Evolutionary conservation across 805 yeast genomes (phyloP).

Genomic region (Monosporozyma siamensis): DNA sequence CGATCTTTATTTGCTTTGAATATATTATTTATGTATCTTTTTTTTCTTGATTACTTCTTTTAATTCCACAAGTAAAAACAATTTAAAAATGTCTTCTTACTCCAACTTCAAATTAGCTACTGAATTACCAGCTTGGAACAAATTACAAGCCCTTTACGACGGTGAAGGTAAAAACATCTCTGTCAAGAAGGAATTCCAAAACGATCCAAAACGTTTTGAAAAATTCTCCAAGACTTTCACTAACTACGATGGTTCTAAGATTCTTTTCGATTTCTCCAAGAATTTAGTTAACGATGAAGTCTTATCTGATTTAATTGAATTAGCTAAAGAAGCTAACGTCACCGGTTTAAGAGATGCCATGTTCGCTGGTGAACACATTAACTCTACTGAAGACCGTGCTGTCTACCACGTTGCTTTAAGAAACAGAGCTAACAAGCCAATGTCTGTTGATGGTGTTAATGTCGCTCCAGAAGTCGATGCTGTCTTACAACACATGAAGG

Average conservation of each 20-base stretch:
- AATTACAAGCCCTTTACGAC: conserved; percentile 63
- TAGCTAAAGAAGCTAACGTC: conserved; percentile 87
- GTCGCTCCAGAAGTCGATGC: conserved; percentile 87
- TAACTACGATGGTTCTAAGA: conserved; percentile 81
- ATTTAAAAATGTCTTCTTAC: conserved; percentile 15
- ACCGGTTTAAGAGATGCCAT: conserved; percentile 80
- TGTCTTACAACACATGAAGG: conserved; percentile 93
- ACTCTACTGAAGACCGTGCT: conserved; percentile 93
- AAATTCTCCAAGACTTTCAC: conserved; percentile 69
- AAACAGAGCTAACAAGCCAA: conserved; percentile 75
- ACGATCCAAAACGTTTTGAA: conserved; percentile 65
- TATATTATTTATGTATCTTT: too few relatives aligned
- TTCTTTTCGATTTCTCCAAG: conserved; percentile 91
- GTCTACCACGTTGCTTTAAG: conserved; percentile 95
- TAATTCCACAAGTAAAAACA: too few relatives aligned
- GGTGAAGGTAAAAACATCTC: conserved; percentile 59
- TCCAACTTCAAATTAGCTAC: conserved; percentile 50
- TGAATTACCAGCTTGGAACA: conserved; percentile 78
- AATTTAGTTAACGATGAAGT: conserved; percentile 85
- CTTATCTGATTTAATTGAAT: conserved; percentile 51
- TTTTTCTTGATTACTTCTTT: neutral
- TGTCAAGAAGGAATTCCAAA: conserved; percentile 67
- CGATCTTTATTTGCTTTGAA: too few relatives aligned
- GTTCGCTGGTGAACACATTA: conserved; percentile 90
- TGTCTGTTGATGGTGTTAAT: conserved; percentile 83